Base-by-base conservation (phyloP, 2,329 filamentous ascomycete genomes). In the Fusarium veterinarium region DNA sequence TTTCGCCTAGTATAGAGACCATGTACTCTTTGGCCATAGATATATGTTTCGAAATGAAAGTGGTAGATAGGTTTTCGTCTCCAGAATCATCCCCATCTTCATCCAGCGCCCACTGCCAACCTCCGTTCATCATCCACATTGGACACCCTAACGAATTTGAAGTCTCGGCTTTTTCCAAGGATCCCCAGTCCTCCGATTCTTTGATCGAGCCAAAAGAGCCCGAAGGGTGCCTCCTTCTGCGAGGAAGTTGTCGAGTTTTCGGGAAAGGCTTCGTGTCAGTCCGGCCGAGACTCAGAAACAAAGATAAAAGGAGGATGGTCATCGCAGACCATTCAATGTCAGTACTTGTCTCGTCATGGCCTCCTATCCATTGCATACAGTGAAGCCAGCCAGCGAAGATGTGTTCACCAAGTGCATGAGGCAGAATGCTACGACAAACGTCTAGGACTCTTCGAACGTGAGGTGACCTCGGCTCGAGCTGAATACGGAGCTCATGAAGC, bases 371-470 rank as follows among this genome's bases (percentile, higher is more conserved):
- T 69, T 90, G 89, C 81, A 92, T 88, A 25, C 89, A 86, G 77
- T 93, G 91, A 88, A 92, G 93, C 92, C 93, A 95, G 5, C 88
- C 90, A 14, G 91, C 86, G 63, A 93, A 82, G 14, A 94, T 82
- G 31, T 85, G 92, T 83, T 84, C 91, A 67, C 82, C 89, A 44
- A 88, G 85, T 1, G 86, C 84, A 25, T 89, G 84, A 11, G 89
- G 89, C 33, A 95, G 79, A 38, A 92, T 86, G 71, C 91, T 90
- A 64, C 88, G 88, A 77, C 91, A 92, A 20, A 89, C 83, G 37
- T 88, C 84, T 13, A 95, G 82, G 13, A 91, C 83, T 60, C 86
- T 89, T 33, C 84, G 85, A 9, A 93, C 91, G 56, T 91, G 86
- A n/a, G 86, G 84, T 56, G 88, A 90, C 19, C 84, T 84, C 16